Base-by-base conservation (phyloP, 1,139 yeast genomes). In the Magnusiomyces suaveolens region DNA sequence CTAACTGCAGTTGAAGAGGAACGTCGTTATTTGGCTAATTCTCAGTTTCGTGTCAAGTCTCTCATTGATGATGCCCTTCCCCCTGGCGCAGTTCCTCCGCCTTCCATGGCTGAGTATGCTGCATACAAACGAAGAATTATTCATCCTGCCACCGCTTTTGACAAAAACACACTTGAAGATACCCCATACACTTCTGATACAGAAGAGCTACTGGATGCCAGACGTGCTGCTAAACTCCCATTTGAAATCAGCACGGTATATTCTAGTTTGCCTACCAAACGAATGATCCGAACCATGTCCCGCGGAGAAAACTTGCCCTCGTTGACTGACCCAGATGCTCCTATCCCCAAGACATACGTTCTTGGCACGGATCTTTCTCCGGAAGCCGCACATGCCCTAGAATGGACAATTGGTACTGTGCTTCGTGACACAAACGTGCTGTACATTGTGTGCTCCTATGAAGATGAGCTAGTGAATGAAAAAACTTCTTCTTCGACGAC, bases 391-490 rank as follows among this genome's bases (percentile, higher is more conserved):
- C 87, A 86, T 68, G 95, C 97, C 0, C 75, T 90, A 48, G 95
- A 88, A 64, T 90, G 96, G 88, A 81, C 90, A 50, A 77, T 90
- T 61, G 97, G 97, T 1, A 82, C 96, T 0, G 86, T 89, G 0
- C 75, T 89, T 53, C 85, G 84, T 29, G 94, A 87, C 64, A 94
- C 94, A 0, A 86, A 89, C 56, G 89, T 89, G 1, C 70, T 90
- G 53, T 87, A 87, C 65, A 79, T 88, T 26, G 81, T 89, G 20
- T 85, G 87, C 66, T 90, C 87, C 25, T 79, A 82, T 59, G 90
- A 85, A 64, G 90, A 84, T 59, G 84, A 77, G 56, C 82, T 78
- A 54, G 55, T 55, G 1, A 57, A 62, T 41, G 56, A 60, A 48
- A 60, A 64, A 62, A 59, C 76, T 10, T 54, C 57, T 20, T 39